A percentile compares a stretch with the other conserved stretches of the same genome.
Conservation (phyloP, 2,329 filamentous ascomycete species). For the Trichoderma sp. region DNA sequence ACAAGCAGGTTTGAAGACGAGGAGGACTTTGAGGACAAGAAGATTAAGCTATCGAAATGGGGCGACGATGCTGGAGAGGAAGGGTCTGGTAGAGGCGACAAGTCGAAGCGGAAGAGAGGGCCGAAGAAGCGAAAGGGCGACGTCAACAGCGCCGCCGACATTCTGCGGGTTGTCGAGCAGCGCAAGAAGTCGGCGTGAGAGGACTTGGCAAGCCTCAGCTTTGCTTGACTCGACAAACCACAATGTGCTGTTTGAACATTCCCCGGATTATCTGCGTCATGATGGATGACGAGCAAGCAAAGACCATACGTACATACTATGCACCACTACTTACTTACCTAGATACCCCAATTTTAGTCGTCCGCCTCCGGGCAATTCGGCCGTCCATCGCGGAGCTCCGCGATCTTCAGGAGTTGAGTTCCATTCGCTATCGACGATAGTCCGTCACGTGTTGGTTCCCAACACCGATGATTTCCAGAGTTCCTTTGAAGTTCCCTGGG, state of each 20-base stretch:
- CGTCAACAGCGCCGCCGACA: constrained; percentile 76
- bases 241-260: neutral
- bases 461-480: constrained; percentile 11
- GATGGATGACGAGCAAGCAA: neutral
- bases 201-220: constrained; percentile 18
- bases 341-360: constrained; percentile 15
- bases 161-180: constrained; percentile 75
- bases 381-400: constrained; percentile 23
- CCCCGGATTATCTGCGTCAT: neutral
- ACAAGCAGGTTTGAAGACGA: constrained; percentile 85
- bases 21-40: constrained; percentile 72
- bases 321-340: neutral
- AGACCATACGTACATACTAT: neutral
- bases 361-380: neutral
- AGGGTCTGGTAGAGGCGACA: constrained; percentile 48
- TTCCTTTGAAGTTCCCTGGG: constrained; percentile 1
- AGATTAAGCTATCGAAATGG: constrained; percentile 70
- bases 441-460: neutral
- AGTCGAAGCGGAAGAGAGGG: constrained; percentile 67
- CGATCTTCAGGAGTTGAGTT: neutral
- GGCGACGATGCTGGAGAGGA: constrained; percentile 52
- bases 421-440: neutral
- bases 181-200: constrained; percentile 43
- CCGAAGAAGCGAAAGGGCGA: constrained; percentile 78
- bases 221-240: neutral